Percentiles rank a stretch among this genome's conserved stretches.
These are phyloP conservation scores for Chaetomium strumarium DNA, from an alignment of 2,329 filamentous ascomycete genomes.

Conservation along the genomic window DNA sequence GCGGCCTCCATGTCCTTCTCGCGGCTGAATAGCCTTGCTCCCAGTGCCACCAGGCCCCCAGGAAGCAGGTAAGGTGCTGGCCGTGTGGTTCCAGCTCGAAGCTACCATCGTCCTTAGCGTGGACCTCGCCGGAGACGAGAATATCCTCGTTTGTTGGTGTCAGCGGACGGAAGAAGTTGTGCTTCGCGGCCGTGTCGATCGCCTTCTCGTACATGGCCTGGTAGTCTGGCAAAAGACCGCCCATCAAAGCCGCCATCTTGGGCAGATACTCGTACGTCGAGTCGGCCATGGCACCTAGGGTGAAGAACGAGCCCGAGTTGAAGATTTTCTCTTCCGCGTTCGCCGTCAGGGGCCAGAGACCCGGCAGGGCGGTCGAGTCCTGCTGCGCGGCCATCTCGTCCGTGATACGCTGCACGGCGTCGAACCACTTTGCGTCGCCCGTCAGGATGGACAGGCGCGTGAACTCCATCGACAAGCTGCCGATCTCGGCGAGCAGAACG, in stretches of 20 bases:
- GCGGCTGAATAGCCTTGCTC: conserved; percentile 39
- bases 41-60: conserved; percentile 44
- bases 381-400: conserved; percentile 37
- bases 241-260: conserved; percentile 57
- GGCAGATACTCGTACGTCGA: conserved; percentile 55
- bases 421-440: conserved; percentile 63
- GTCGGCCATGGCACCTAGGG: conserved; percentile 41
- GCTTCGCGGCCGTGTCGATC: conserved; percentile 53
- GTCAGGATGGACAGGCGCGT: conserved; percentile 64
- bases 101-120: conserved; percentile 19
- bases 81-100: conserved; percentile 28
- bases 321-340: conserved; percentile 52
- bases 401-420: conserved; percentile 63
- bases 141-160: conserved; percentile 48
- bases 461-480: conserved; percentile 64
- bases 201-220: conserved; percentile 57
- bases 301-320: conserved; percentile 34
- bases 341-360: conserved; percentile 64
- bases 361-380: conserved; percentile 60
- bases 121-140: conserved; percentile 48
- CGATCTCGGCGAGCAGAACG: conserved; percentile 36
- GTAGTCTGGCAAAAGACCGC: conserved; percentile 59
- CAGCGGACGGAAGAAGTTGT: conserved; percentile 65
- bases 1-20: conserved; percentile 41
- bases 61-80: conserved; percentile 43